Evolutionary conservation across 2,329 filamentous ascomycete genomes (phyloP).

Genomic region (Cryphonectria japonica): DNA sequence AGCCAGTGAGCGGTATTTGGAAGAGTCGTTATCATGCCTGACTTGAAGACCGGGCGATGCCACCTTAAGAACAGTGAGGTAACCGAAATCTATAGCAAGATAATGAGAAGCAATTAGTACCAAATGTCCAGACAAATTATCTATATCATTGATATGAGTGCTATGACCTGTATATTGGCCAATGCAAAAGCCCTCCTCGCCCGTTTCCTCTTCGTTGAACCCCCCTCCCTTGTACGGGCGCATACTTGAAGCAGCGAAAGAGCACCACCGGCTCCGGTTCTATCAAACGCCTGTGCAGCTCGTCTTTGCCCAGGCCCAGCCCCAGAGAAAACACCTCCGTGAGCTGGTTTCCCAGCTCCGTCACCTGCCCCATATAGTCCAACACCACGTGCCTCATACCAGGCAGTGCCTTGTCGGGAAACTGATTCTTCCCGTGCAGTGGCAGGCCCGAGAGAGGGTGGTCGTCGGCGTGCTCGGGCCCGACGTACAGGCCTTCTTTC

Average conservation of each 20-base stretch:
- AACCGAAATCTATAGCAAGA: background rate
- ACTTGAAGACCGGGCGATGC: background rate
- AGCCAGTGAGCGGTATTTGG: background rate
- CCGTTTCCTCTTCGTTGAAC: background rate
- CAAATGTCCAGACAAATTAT: background rate
- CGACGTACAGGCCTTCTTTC: conserved; percentile 11
- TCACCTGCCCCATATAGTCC: background rate
- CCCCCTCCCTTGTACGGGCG: background rate
- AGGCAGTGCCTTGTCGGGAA: background rate
- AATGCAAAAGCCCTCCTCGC: background rate
- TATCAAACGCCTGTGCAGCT: background rate
- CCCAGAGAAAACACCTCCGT: conserved; percentile 2
- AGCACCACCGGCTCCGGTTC: conserved; percentile 3
- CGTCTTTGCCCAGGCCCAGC: background rate
- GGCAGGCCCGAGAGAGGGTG: background rate
- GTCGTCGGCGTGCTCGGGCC: conserved; percentile 1
- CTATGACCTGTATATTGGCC: conserved; percentile 3
- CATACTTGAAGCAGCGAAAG: conserved; percentile 12
- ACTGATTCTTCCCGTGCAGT: conserved; percentile 5
- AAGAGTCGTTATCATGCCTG: background rate
- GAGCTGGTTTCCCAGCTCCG: background rate
- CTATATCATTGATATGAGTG: background rate
- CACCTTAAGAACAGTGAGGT: conserved; percentile 2
- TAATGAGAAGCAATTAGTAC: background rate
- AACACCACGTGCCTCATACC: background rate